A percentile compares a stretch with the other conserved stretches of the same genome.
phyloP scores from a whole-genome alignment of 345 rosid genomes.

The Sonneratia alba region DNA sequence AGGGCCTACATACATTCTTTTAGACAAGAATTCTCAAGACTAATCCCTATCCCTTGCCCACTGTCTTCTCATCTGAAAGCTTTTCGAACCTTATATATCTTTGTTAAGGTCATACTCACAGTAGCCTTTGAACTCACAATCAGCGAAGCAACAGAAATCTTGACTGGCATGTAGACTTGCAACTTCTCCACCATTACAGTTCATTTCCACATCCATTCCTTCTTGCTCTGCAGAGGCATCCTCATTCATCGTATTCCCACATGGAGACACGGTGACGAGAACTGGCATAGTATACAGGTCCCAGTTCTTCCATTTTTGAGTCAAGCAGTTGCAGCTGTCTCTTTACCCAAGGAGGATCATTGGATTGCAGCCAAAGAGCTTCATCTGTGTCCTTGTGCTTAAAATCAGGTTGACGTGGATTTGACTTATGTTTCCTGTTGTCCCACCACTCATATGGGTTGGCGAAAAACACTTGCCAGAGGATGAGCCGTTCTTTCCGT shows the following conservation, averaged over 20 bases:
- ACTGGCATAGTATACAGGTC: conserved; percentile 6
- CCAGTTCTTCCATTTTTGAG: conserved; percentile 25
- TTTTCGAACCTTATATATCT: neutral
- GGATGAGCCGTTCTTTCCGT: conserved; percentile 25
- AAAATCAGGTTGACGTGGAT: conserved; percentile 54
- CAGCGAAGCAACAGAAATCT: neutral
- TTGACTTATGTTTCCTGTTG: conserved; percentile 44
- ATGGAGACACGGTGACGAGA: conserved; percentile 19
- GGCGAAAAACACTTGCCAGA: conserved; percentile 70
- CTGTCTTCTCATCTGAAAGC: neutral
- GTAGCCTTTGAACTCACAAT: neutral
- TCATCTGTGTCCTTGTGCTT: conserved; percentile 61
- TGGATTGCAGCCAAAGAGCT: conserved; percentile 49
- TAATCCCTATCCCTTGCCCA: neutral
- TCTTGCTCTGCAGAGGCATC: neutral
- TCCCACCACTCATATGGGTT: conserved; percentile 86
- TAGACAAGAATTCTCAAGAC: too few species aligned
- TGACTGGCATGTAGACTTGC: neutral
- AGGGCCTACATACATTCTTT: too few species aligned
- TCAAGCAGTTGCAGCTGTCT: conserved; percentile 52
- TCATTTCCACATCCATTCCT: neutral
- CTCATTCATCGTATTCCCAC: conserved; percentile 38
- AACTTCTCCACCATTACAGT: neutral
- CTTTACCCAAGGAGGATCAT: conserved; percentile 58
- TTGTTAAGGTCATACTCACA: neutral